Conservation (phyloP, 2,329 filamentous ascomycete species). For the Blastomyces silverae region DNA sequence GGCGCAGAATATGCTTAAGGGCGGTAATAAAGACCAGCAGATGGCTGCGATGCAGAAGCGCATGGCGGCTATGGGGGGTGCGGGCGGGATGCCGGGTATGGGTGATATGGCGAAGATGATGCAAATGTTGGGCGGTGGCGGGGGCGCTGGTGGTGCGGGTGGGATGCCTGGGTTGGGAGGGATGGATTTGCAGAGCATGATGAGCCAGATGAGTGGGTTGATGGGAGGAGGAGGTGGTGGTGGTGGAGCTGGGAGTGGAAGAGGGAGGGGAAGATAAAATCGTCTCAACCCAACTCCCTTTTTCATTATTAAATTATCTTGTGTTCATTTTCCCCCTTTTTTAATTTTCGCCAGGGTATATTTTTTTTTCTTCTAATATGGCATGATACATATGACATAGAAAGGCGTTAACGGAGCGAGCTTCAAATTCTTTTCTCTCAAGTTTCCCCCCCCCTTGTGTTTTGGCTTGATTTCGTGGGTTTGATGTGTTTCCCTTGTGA, state of each 20-base stretch:
- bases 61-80: slow-evolving; percentile 84
- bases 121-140: slow-evolving; percentile 82
- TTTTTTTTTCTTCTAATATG: not conserved
- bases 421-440: slow-evolving; percentile 1
- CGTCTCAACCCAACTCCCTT: slow-evolving; percentile 19
- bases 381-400: slow-evolving; percentile 11
- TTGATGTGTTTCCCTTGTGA: not conserved
- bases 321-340: slow-evolving; percentile 14
- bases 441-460: not conserved
- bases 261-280: slow-evolving; percentile 19
- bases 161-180: slow-evolving; percentile 54
- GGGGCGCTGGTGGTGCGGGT: slow-evolving; percentile 51
- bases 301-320: slow-evolving; percentile 8
- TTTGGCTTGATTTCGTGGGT: too few relatives aligned
- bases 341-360: slow-evolving; percentile 11
- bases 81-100: slow-evolving; percentile 59
- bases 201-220: slow-evolving; percentile 66
- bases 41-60: slow-evolving; percentile 96
- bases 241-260: slow-evolving; percentile 36
- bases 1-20: slow-evolving; percentile 86
- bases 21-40: slow-evolving; percentile 85
- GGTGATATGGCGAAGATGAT: slow-evolving; percentile 88
- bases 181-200: slow-evolving; percentile 64
- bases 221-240: slow-evolving; percentile 46
- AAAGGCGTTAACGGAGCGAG: slow-evolving; percentile 14